phyloP scores from a whole-genome alignment of 805 yeast genomes.

The Starmerella cellae region DNA sequence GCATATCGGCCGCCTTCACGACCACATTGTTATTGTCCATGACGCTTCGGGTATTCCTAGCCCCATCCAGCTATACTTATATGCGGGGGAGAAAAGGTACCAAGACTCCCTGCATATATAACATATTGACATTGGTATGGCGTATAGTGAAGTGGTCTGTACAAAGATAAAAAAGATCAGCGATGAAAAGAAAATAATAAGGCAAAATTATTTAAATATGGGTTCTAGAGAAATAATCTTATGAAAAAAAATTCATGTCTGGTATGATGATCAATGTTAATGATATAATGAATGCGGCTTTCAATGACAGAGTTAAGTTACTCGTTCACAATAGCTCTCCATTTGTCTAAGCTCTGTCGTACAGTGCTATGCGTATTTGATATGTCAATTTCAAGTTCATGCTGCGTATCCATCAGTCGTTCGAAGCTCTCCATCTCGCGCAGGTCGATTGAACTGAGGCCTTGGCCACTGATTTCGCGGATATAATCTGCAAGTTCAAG shows the following conservation, averaged over 20 bases:
- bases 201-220: no score
- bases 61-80: no score
- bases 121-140: no score
- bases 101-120: no score
- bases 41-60: no score
- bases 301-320: no score
- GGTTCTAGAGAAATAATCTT: no score
- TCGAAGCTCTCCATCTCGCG: conserved; percentile 6
- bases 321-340: neutral
- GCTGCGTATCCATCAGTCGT: conserved; percentile 8
- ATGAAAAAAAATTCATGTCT: neutral
- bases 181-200: no score
- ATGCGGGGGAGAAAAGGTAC: no score
- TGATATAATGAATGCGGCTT: no score
- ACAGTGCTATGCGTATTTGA: neutral
- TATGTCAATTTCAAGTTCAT: conserved; percentile 6
- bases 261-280: neutral
- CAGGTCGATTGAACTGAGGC: conserved; percentile 16
- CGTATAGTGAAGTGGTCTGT: no score
- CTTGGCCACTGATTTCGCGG: conserved; percentile 20
- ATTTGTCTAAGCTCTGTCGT: neutral
- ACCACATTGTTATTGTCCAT: conserved; percentile 6
- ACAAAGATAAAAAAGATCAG: no score
- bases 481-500: conserved; percentile 19
- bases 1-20: conserved; percentile 21